Percentiles rank a stretch among this genome's conserved stretches.
These are phyloP conservation scores for Atkinsonella hypoxylon DNA, from an alignment of 2,329 filamentous ascomycete species.

Conservation along the genomic window DNA sequence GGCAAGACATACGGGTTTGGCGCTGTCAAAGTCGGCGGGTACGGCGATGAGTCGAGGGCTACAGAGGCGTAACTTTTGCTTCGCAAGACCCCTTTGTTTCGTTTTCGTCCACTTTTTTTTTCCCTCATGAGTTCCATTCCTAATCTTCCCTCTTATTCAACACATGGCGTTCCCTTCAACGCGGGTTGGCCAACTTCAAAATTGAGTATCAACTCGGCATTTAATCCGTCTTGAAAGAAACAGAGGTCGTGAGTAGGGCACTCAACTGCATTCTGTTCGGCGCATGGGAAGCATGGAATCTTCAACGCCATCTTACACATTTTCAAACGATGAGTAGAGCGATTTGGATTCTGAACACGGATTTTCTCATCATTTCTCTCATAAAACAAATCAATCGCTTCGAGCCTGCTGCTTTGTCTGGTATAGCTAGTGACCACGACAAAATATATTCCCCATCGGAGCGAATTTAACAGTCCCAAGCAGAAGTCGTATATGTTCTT, in stretches of 20 bases:
- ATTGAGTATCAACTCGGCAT: not conserved
- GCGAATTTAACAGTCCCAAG: no score
- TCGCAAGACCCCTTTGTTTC: not conserved
- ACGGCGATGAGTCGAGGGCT: conserved; percentile 40
- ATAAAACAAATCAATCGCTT: no score
- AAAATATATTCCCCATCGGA: no score
- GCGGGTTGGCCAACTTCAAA: not conserved
- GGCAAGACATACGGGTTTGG: conserved; percentile 49
- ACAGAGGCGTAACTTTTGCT: conserved; percentile 14
- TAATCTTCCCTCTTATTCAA: not conserved
- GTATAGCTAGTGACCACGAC: no score
- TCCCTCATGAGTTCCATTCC: no score
- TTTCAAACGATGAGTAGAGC: conserved; percentile 15
- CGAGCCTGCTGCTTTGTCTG: no score
- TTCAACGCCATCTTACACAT: conserved; percentile 5
- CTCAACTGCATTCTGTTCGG: conserved; percentile 20
- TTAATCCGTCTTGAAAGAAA: not conserved
- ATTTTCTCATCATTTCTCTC: no score
- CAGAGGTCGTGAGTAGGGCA: conserved; percentile 9
- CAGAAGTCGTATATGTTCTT: no score
- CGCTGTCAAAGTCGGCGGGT: conserved; percentile 41
- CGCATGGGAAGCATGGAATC: not conserved
- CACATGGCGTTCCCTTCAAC: not conserved
- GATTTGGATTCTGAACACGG: no score
- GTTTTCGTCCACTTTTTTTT: not conserved